Evolutionary conservation across 805 yeast genomes (phyloP).

Genomic region (Schwanniomyces polymorphus): DNA sequence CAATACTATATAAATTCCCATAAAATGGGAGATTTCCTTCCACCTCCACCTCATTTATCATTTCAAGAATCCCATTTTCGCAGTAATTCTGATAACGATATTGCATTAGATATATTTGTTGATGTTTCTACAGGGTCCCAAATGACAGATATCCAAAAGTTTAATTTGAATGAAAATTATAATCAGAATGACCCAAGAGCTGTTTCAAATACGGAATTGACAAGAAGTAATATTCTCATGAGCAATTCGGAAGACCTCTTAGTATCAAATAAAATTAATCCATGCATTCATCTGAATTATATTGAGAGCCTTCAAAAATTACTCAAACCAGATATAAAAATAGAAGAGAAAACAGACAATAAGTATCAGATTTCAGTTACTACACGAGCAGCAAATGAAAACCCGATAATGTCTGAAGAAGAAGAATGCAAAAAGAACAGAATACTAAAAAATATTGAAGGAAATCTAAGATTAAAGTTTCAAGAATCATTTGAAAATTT

Average conservation of each 20-base stretch:
- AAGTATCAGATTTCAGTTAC: constrained; percentile 18
- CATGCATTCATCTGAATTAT: not conserved
- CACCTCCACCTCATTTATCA: not conserved
- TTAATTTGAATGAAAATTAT: not conserved
- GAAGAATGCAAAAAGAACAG: not conserved
- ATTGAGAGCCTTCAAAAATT: not conserved
- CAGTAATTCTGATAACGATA: not conserved
- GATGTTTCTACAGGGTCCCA: not conserved
- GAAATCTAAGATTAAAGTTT: constrained; percentile 3
- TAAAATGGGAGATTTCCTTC: not conserved
- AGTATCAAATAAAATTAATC: not conserved
- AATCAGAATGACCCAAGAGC: not conserved
- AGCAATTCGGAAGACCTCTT: not conserved
- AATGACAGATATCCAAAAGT: not conserved
- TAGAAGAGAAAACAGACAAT: constrained; percentile 7
- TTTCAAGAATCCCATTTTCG: not conserved
- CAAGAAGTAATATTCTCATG: not conserved
- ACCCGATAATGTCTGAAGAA: not conserved
- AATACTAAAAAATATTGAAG: constrained; percentile 8
- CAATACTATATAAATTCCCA: not conserved
- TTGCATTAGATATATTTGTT: not conserved
- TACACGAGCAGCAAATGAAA: constrained; percentile 16
- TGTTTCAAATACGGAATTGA: not conserved
- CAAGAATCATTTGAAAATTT: constrained; percentile 4
- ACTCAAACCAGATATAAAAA: not conserved